Percentiles rank a stretch among this genome's conserved stretches.
Conservation (phyloP, 371 early-diverging fungal species). For the Lichtheimia corymbifera region DNA sequence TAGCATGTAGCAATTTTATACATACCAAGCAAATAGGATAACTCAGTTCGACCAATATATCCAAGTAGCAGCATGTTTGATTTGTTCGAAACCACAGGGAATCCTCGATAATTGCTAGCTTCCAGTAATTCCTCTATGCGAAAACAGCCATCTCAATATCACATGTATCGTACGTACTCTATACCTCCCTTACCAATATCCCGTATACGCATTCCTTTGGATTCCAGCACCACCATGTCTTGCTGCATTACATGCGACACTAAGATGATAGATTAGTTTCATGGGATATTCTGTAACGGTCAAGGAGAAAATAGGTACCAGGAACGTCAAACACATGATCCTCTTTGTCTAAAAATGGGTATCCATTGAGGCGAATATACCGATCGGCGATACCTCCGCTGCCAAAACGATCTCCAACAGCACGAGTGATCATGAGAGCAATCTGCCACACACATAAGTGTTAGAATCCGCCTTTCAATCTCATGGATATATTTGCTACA, state of each 20-base stretch:
- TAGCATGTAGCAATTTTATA: neutral
- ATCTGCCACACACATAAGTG: constrained; percentile 44
- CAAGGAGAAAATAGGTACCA: constrained; percentile 23
- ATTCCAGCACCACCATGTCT: constrained; percentile 58
- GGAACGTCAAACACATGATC: constrained; percentile 64
- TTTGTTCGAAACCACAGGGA: constrained; percentile 81
- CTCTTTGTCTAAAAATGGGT: constrained; percentile 89
- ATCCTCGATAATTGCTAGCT: constrained; percentile 69
- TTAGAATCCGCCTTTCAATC: no score
- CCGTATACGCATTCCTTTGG: constrained; percentile 46
- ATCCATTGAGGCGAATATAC: constrained; percentile 79
- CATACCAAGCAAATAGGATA: constrained; percentile 69
- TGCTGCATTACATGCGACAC: constrained; percentile 69
- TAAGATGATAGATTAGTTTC: neutral
- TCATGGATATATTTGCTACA: no score
- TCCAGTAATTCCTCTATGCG: constrained; percentile 49
- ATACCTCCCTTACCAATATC: constrained; percentile 35
- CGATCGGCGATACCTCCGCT: constrained; percentile 88
- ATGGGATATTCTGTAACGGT: neutral
- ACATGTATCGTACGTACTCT: neutral
- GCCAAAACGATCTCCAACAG: constrained; percentile 83
- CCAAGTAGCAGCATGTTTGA: constrained; percentile 75
- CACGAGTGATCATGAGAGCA: constrained; percentile 85
- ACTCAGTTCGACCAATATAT: constrained; percentile 76
- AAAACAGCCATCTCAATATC: neutral